Evolutionary conservation across 208 protist genomes (phyloP).

Genomic region (Trypanosoma congolense): DNA sequence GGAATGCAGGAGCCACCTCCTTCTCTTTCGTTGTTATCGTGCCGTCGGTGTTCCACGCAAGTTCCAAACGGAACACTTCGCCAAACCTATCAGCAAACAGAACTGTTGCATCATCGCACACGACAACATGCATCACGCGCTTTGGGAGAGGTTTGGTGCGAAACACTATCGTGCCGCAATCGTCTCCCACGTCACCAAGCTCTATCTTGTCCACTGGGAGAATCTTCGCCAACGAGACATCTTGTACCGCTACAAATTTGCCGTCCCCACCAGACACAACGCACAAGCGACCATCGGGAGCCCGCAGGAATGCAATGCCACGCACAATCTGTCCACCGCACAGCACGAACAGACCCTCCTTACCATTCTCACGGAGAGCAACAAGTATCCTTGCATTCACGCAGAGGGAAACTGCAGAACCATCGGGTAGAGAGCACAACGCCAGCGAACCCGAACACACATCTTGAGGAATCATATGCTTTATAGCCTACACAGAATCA

Average conservation of each 20-base stretch:
- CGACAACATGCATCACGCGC: slow-evolving; percentile 67
- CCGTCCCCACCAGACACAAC: slow-evolving; percentile 69
- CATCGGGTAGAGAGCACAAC: slow-evolving; percentile 7
- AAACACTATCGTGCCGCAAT: slow-evolving; percentile 33
- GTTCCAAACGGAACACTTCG: slow-evolving; percentile 68
- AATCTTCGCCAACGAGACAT: slow-evolving; percentile 31
- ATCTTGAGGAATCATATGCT: not conserved
- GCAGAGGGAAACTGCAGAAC: slow-evolving; percentile 47
- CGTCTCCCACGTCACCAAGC: slow-evolving; percentile 1
- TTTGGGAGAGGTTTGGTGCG: slow-evolving; percentile 76
- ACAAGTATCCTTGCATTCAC: slow-evolving; percentile 55
- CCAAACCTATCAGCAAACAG: slow-evolving; percentile 89
- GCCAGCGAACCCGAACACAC: slow-evolving; percentile 7
- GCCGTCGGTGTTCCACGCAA: slow-evolving; percentile 49
- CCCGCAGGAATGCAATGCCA: slow-evolving; percentile 51
- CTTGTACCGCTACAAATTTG: slow-evolving; percentile 80
- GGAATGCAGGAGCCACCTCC: slow-evolving; percentile 25
- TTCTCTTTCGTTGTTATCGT: slow-evolving; percentile 24
- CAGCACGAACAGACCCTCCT: slow-evolving; percentile 32
- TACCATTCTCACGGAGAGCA: slow-evolving; percentile 24
- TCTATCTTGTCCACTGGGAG: not conserved
- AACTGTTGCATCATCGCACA: slow-evolving; percentile 49
- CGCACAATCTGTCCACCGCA: slow-evolving; percentile 73
- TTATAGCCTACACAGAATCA: too few species aligned
- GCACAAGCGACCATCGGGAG: slow-evolving; percentile 48